Base-by-base conservation (phyloP, 2,329 filamentous ascomycete species). In the Plenodomus lindquistii region DNA sequence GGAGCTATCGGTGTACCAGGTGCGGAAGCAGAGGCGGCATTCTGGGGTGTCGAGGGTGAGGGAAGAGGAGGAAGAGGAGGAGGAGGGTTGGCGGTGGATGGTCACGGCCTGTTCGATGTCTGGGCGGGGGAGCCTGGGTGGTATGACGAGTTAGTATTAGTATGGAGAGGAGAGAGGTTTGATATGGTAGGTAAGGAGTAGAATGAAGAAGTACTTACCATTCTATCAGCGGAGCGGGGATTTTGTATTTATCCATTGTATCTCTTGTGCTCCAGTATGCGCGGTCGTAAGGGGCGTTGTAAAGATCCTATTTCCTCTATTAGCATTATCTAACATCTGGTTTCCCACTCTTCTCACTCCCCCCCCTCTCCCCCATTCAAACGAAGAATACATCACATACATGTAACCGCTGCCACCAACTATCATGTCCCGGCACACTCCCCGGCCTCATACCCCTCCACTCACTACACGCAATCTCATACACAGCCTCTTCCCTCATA, bases 371-470 rank as follows among this genome's bases (percentile, higher is more conserved):
- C n/a, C n/a, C n/a, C 8, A 24, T 20, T 7, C n/a, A 17, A n/a
- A 18, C 17, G 3, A 39, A 15, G n/a, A 37, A 16, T 20, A 24
- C 8, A 46, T 20, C 15, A 40, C 52, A 44, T 39, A 53, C 50
- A 38, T 56, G 35, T 20, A 57, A 24, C 19, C 54, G 45, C 13
- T 38, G 15, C 51, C 51, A 57, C 51, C 54, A 57, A 35, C 21
- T 37, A 47, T 57, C 54, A 40, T 46, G 44, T 19, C 40, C 45
- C 18, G n/a, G 18, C 15, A 29, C 24, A 17, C 15, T 43, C 29
- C 13, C 24, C 24, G 40, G 40, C 35, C 21, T 35, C 44, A 46
- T 34, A 4, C 17, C 27, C 15, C 46, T 46, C 55, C 53, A 59
- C 22, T 48, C 22, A 17, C 13, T 39, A 41, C 31, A 42, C n/a